These are phyloP conservation scores for Talaromyces amestolkiae DNA, from an alignment of 2,329 filamentous ascomycete species.

Conservation along the genomic window DNA sequence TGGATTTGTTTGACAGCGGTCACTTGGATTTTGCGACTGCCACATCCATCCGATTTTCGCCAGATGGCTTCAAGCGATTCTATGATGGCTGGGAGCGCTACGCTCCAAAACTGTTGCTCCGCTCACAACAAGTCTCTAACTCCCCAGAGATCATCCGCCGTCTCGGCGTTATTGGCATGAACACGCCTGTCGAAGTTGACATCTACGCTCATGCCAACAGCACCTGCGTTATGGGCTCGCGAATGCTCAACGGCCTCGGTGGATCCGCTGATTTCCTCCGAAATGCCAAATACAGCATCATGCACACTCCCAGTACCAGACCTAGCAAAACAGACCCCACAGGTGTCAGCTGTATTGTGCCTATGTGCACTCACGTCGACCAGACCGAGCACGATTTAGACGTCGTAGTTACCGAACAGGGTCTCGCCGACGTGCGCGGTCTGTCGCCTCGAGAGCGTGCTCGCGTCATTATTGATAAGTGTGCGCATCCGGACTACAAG, in stretches of 20 bases:
- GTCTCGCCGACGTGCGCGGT: conserved; percentile 80
- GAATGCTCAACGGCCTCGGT: conserved; percentile 83
- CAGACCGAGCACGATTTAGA: conserved; percentile 92
- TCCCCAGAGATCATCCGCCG: conserved; percentile 86
- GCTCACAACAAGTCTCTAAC: conserved; percentile 86
- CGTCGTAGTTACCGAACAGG: conserved; percentile 75
- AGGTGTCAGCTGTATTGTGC: conserved; percentile 84
- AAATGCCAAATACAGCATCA: conserved; percentile 79
- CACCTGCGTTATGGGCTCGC: conserved; percentile 82
- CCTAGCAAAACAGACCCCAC: conserved; percentile 79
- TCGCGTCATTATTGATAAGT: conserved; percentile 81
- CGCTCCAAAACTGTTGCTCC: conserved; percentile 76
- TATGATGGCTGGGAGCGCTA: conserved; percentile 82
- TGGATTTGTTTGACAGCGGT: conserved; percentile 86
- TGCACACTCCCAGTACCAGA: conserved; percentile 83
- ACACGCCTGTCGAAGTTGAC: conserved; percentile 90
- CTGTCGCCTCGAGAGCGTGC: conserved; percentile 76
- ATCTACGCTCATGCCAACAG: conserved; percentile 93
- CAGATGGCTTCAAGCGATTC: conserved; percentile 86
- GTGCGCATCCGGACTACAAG: conserved; percentile 78
- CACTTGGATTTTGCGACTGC: conserved; percentile 86
- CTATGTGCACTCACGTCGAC: conserved; percentile 88
- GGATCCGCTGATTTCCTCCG: conserved; percentile 80
- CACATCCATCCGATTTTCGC: conserved; percentile 86
- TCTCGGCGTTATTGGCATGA: conserved; percentile 88